phyloP scores from a whole-genome alignment of 2,329 filamentous ascomycete genomes.

The Dactylonectria macrodidyma region DNA sequence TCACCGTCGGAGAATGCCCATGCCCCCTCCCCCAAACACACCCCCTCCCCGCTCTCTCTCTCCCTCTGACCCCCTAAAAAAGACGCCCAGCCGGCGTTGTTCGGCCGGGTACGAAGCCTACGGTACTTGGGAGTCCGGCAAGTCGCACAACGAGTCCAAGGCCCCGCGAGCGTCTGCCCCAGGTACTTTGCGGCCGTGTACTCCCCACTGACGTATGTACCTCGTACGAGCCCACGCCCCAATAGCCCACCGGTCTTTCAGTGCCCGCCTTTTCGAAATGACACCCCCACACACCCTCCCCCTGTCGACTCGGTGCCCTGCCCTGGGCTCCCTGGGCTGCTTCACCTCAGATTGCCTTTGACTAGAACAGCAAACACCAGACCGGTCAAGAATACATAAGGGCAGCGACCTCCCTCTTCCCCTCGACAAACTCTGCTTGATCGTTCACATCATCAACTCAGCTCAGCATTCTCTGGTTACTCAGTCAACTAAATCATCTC shows the following conservation, averaged over 20 bases:
- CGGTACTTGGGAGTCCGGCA: constrained; percentile 1
- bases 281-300: constrained; percentile 35
- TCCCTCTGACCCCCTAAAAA: constrained; percentile 4
- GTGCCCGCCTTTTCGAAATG: constrained; percentile 22
- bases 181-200: constrained; percentile 46
- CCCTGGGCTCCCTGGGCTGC: constrained; percentile 48
- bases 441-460: constrained; percentile 45
- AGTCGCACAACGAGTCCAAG: neutral
- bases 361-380: constrained; percentile 51
- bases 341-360: constrained; percentile 53
- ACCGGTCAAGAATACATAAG: constrained; percentile 50
- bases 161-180: constrained; percentile 32
- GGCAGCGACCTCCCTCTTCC: constrained; percentile 49
- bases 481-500: constrained; percentile 28
- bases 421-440: constrained; percentile 27
- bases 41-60: neutral
- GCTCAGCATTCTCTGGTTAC: constrained; percentile 39
- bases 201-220: constrained; percentile 48
- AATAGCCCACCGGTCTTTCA: constrained; percentile 34
- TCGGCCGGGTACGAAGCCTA: constrained; percentile 25
- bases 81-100: constrained; percentile 14
- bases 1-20: constrained; percentile 28
- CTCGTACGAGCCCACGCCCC: constrained; percentile 44
- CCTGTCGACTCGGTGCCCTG: constrained; percentile 44
- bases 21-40: neutral